Evolutionary conservation across 305 asterid species (phyloP), one percentile per base, ranked within the genome.

Genomic region (Salvia sclarea): DNA sequence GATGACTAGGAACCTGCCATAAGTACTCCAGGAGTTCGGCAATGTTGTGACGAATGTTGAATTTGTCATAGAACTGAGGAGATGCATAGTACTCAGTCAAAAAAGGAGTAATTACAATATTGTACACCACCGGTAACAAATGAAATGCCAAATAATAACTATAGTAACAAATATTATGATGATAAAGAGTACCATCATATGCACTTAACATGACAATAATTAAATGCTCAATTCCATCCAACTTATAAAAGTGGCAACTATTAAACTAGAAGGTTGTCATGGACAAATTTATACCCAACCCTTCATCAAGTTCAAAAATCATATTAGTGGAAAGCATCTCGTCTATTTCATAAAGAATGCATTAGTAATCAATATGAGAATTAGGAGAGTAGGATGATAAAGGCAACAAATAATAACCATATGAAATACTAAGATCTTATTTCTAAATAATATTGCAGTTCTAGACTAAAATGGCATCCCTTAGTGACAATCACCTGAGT

Each of bases 1-100:
- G 91, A 80, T 94, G 99, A 80, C 95, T 89, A 50, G 98, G 98
- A 70, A 94, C 98, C 79, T 89, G 91, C 99, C 99, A 94, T 37
- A 94, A 78, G 74, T 89, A 94, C 79, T 94, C 99, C 57, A 94
- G 90, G 65, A 94, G 98, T 79, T 91, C 98, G 64, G 99, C 98
- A 69, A 94, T 94, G 83, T 91, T 94, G 82, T 94, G 99, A 50
- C 98, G 99, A 75, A 94, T 94, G 78, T 91, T 94, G 61, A 94
- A 94, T 84, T 94, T 94, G 91, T 94, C 99, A 81, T 91, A 94
- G 83, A 94, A 91, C 99, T 94, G 91, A 73, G 69, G 30, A 71
- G 61, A 68, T 61, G 74, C 28, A 76, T 4, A 68, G n/a, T 44
- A 69, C 28, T 64, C 73, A 72, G 66, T 74, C 74, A 72, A 79